A percentile compares a stretch with the other conserved stretches of the same genome.
Conservation (phyloP, 2,329 filamentous ascomycete species). For the Aureobasidium subglaciale region DNA sequence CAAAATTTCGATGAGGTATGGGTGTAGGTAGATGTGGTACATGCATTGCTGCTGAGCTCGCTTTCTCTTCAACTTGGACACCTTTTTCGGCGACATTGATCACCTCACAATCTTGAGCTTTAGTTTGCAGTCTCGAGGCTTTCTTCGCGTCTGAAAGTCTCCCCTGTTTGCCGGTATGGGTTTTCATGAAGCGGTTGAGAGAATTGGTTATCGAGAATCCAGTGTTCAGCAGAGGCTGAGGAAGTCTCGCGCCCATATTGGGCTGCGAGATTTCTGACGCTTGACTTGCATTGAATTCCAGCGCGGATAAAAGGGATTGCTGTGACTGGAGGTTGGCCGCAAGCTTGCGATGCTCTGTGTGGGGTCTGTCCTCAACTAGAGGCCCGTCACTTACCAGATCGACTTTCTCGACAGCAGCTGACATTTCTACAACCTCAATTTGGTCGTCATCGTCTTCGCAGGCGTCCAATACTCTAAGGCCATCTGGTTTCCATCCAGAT, state of each 20-base stretch:
- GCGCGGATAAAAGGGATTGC: background rate
- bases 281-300: background rate
- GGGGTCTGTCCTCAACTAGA: too few relatives aligned
- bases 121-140: background rate
- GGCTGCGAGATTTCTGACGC: background rate
- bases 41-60: background rate
- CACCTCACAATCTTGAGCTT: too few relatives aligned
- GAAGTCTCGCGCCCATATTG: background rate
- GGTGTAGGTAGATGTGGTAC: constrained; percentile 8
- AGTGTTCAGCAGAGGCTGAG: constrained; percentile 27
- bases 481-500: constrained; percentile 43
- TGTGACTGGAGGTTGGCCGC: background rate
- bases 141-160: background rate
- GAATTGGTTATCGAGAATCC: constrained; percentile 37
- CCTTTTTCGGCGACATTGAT: too few relatives aligned
- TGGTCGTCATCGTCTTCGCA: constrained; percentile 33
- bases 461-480: constrained; percentile 39
- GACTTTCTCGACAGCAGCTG: background rate
- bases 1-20: constrained; percentile 32
- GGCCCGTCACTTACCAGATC: background rate
- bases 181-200: constrained; percentile 45
- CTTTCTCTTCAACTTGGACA: background rate
- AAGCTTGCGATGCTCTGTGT: background rate
- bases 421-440: constrained; percentile 18
- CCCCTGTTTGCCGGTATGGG: constrained; percentile 31